A percentile compares a stretch with the other conserved stretches of the same genome.
phyloP scores from a whole-genome alignment of 2,329 filamentous ascomycete species.

The Fusarium metavorans region DNA sequence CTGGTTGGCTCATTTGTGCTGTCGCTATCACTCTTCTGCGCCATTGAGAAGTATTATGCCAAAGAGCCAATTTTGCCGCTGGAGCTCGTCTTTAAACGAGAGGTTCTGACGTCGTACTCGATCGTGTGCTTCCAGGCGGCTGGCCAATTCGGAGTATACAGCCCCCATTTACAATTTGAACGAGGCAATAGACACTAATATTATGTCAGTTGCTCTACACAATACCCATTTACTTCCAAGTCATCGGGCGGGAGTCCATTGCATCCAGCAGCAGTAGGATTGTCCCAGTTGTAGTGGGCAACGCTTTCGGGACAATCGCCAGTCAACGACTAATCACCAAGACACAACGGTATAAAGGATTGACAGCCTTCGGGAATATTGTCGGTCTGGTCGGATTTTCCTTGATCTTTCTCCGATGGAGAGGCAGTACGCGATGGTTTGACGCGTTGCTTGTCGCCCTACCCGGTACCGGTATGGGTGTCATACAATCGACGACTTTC shows the following conservation, averaged over 20 bases:
- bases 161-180: not conserved
- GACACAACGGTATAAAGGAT: not conserved
- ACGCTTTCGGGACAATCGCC: not conserved
- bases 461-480: not conserved
- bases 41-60: not conserved
- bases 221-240: not conserved
- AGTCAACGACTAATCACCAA: not conserved
- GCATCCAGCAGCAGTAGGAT: not conserved
- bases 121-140: not conserved
- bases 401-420: not conserved
- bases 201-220: not conserved
- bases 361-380: not conserved
- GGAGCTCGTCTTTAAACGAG: not conserved
- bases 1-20: not conserved
- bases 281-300: not conserved
- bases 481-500: not conserved
- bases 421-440: not conserved
- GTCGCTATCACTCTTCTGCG: not conserved
- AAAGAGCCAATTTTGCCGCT: not conserved
- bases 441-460: not conserved
- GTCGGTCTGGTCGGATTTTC: not conserved
- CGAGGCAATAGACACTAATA: not conserved
- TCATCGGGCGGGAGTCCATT: not conserved
- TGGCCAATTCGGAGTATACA: not conserved
- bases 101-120: not conserved